phyloP scores from a whole-genome alignment of 2,329 filamentous ascomycete species.

The Calcarisporium arbuscula region DNA sequence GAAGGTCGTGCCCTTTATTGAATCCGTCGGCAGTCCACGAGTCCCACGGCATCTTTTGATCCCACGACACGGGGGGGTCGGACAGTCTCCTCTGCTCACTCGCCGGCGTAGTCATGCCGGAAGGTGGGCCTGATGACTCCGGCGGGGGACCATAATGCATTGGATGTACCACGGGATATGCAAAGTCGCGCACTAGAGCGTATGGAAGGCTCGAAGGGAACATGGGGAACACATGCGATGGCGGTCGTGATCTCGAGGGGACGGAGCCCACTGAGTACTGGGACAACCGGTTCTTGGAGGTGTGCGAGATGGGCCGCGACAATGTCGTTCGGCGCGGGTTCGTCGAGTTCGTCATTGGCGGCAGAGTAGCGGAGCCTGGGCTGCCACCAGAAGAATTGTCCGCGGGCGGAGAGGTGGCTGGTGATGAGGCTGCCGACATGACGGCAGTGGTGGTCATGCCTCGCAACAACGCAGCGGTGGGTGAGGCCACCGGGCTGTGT shows the following conservation, averaged over 20 bases:
- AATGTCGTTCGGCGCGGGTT: constrained; percentile 52
- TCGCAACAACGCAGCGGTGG: constrained; percentile 10
- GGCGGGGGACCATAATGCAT: constrained; percentile 91
- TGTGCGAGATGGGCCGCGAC: constrained; percentile 65
- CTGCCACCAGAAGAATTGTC: constrained; percentile 36
- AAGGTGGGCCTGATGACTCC: constrained; percentile 62
- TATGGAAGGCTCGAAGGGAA: constrained; percentile 84
- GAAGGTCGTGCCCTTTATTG: constrained; percentile 63
- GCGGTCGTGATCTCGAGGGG: constrained; percentile 66
- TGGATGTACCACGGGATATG: constrained; percentile 75
- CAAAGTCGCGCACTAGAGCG: constrained; percentile 91
- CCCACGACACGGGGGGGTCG: constrained; percentile 72
- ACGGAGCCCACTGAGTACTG: constrained; percentile 68
- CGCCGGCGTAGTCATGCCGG: constrained; percentile 75
- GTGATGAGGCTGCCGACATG: constrained; percentile 52
- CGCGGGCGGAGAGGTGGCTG: constrained; percentile 46
- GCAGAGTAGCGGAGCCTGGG: constrained; percentile 37
- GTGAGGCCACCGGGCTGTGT: too few species aligned
- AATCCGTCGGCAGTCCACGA: constrained; percentile 47
- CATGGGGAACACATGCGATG: constrained; percentile 73
- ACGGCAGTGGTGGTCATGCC: constrained; percentile 38
- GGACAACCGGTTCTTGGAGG: constrained; percentile 74
- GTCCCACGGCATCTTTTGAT: constrained; percentile 58
- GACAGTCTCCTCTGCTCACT: constrained; percentile 78
- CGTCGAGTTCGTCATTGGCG: constrained; percentile 52